Evolutionary conservation across 148 eudicot species (phyloP).

Genomic region (Selenicereus undatus): DNA sequence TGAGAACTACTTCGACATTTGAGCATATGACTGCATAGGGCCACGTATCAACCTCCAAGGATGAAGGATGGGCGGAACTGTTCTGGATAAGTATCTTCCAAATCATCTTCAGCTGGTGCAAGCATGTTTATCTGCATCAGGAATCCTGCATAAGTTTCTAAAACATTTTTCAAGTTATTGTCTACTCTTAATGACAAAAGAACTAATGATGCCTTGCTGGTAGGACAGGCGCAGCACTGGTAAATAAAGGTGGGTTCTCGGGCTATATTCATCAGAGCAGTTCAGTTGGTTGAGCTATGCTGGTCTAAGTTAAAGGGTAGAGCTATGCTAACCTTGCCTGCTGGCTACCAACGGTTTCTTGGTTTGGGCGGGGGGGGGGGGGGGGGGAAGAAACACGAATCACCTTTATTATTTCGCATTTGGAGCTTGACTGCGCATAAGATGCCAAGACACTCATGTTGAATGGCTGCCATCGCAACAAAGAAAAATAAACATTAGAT

Average conservation of each 20-base stretch:
- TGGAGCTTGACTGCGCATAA: conserved; percentile 51
- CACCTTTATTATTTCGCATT: conserved; percentile 77
- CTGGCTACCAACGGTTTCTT: too few species aligned
- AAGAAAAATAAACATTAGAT: conserved; percentile 9
- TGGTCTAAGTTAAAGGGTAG: too few species aligned
- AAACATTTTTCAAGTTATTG: neutral
- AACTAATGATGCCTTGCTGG: neutral
- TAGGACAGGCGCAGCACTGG: too few species aligned
- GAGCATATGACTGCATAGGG: neutral
- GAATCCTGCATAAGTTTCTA: neutral
- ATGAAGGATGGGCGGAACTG: conserved; percentile 37
- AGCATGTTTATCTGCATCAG: conserved; percentile 70
- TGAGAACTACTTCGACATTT: neutral
- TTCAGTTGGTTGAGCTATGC: too few species aligned
- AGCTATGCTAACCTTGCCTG: too few species aligned
- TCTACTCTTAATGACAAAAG: neutral
- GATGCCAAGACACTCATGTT: conserved; percentile 73
- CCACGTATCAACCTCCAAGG: conserved; percentile 55
- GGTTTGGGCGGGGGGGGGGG: too few species aligned
- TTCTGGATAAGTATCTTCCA: conserved; percentile 28
- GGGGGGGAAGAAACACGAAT: neutral
- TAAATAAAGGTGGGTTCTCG: too few species aligned
- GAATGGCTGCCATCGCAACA: conserved; percentile 49
- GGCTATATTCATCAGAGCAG: too few species aligned
- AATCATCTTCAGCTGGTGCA: conserved; percentile 39